These are phyloP conservation scores for Arthroderma uncinatum DNA, from an alignment of 2,329 filamentous ascomycete genomes.

Conservation along the genomic window DNA sequence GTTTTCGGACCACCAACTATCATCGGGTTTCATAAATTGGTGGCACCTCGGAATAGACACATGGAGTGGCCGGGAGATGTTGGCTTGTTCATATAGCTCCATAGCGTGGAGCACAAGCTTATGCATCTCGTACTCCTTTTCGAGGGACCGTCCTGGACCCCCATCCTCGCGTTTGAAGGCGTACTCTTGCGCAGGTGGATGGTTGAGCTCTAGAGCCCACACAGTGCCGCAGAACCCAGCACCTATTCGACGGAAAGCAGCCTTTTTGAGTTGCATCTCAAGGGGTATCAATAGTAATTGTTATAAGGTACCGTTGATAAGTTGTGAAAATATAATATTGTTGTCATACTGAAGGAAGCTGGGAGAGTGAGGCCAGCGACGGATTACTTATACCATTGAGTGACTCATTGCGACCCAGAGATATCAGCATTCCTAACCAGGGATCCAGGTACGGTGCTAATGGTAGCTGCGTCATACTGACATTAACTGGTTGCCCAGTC, in stretches of 20 bases:
- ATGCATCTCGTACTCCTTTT: conserved; percentile 27
- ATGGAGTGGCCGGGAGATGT: conserved; percentile 3
- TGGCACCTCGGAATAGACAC: conserved; percentile 21
- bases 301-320: too few relatives aligned
- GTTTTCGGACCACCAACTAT: conserved; percentile 22
- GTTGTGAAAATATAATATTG: too few relatives aligned
- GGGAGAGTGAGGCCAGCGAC: too few relatives aligned
- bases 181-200: background rate
- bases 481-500: too few relatives aligned
- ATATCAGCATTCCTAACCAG: too few relatives aligned
- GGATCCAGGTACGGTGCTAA: too few relatives aligned
- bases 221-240: conserved; percentile 26
- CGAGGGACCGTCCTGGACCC: conserved; percentile 20
- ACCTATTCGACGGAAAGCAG: conserved; percentile 21
- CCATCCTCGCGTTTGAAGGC: conserved; percentile 30
- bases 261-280: background rate
- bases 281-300: too few relatives aligned
- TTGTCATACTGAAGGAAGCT: too few relatives aligned
- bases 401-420: too few relatives aligned
- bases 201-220: conserved; percentile 18
- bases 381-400: too few relatives aligned
- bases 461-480: too few relatives aligned
- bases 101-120: conserved; percentile 16
- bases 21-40: conserved; percentile 17
- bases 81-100: background rate